A percentile compares a stretch with the other conserved stretches of the same genome.
Evolutionary conservation across 495 filamentous ascomycete genomes (phyloP).

Genomic region (Penicillium pancosmium): DNA sequence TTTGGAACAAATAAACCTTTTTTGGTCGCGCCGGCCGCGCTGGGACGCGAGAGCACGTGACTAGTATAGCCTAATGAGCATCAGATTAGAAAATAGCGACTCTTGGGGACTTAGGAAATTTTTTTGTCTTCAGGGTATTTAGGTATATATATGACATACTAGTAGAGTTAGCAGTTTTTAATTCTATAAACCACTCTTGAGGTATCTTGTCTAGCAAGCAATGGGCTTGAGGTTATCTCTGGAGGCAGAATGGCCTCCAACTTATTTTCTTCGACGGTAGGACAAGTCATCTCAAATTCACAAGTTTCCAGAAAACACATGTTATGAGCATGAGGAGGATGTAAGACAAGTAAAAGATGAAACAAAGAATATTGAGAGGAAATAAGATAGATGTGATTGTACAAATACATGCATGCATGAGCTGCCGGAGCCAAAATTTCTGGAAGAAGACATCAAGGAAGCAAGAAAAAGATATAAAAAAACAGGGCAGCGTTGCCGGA

Average conservation of each 20-base stretch:
- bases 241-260: too few species aligned
- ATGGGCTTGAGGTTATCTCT: too few species aligned
- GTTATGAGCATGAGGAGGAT: slow-evolving; percentile 26
- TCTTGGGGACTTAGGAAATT: too few species aligned
- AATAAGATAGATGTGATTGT: slow-evolving; percentile 38
- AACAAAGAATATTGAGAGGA: slow-evolving; percentile 24
- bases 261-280: too few species aligned
- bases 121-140: too few species aligned
- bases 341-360: slow-evolving; percentile 13
- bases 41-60: slow-evolving; percentile 21
- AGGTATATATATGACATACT: too few species aligned
- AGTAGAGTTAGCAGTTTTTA: too few species aligned
- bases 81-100: slow-evolving; percentile 13
- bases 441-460: slow-evolving; percentile 32
- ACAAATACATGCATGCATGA: slow-evolving; percentile 53
- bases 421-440: slow-evolving; percentile 39
- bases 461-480: slow-evolving; percentile 27
- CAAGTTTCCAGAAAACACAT: slow-evolving; percentile 25
- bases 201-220: too few species aligned
- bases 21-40: slow-evolving; percentile 13
- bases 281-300: not conserved
- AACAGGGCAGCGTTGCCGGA: slow-evolving; percentile 15
- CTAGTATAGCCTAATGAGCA: slow-evolving; percentile 10
- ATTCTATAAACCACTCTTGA: too few species aligned
- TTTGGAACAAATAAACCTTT: not conserved